Evolutionary conservation across 306 rosid species (phyloP), one percentile per base, ranked within the genome.

Genomic region (Fragaria vesca): DNA sequence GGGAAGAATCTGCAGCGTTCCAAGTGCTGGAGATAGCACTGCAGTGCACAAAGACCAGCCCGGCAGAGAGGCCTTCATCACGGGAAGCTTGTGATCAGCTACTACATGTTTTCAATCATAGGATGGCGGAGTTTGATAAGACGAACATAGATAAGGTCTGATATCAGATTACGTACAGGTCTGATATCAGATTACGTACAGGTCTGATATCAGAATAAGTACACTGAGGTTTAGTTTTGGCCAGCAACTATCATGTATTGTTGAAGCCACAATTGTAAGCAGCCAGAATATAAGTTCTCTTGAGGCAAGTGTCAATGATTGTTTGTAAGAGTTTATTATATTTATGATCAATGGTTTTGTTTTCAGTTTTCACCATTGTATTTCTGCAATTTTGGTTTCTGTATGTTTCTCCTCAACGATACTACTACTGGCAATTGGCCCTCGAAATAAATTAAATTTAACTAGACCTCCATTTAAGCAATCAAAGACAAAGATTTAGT

Each of bases 11-110:
- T 75, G 94, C 94, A 11, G 94, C 89, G 26, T 84, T 90, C 57
- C 93, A 91, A 82, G 88, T 95, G 78, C 96, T 95, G 72, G 97
- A 95, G 81, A 87, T 95, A 81, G 97, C 97, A 43, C 76, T 93
- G 73, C 96, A 82, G 55, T 95, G 99, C 90, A 91, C 97, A 0
- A 93, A 91, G 85, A 87, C 89, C 63, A 81, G 84, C 72, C 96
- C 97, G 0, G 87, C 80, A 51, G 96, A 91, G 84, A 88, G 99
- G 76, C 99, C 97, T 10, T 77, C 97, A 32, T 91, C 97, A 0
- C 76, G 97, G 51, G 89, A 84, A 86, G 96, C 75, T 9, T 88
- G 96, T 3, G 96, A 91, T 75, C 94, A 86, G 69, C 93, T 95
- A 63, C 82, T 87, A 50, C 96, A 89, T 68, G 85, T 87, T 21